Evolutionary conservation across 2,329 filamentous ascomycete genomes (phyloP).

Genomic region (Ophiostoma novo-ulmi): DNA sequence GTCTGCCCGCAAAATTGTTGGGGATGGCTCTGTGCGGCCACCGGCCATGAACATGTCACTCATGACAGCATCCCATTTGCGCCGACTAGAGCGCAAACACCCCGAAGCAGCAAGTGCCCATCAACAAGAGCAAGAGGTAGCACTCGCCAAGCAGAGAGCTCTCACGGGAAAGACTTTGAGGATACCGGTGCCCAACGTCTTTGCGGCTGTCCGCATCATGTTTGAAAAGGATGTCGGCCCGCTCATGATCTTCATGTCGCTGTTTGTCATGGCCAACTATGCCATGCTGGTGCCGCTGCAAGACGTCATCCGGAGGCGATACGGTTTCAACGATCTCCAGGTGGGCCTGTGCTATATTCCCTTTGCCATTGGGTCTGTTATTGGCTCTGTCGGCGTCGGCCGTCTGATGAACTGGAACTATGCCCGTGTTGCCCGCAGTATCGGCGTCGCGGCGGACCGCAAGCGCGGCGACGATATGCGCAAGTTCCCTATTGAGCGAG

Average conservation of each 20-base stretch:
- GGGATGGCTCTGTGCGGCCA: conserved; percentile 41
- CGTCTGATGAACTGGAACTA: conserved; percentile 59
- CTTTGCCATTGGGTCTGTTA: conserved; percentile 36
- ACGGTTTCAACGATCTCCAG: conserved; percentile 36
- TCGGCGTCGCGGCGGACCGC: conserved; percentile 46
- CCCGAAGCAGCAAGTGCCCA: conserved; percentile 24
- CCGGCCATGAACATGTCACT: conserved; percentile 30
- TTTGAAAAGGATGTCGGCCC: conserved; percentile 36
- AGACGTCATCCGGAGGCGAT: conserved; percentile 34
- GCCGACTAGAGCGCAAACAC: conserved; percentile 17
- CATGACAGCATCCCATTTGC: conserved; percentile 22
- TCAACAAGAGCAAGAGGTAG: conserved; percentile 19
- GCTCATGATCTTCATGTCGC: conserved; percentile 35
- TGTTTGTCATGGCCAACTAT: conserved; percentile 36
- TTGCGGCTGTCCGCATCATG: conserved; percentile 33
- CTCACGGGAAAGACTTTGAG: conserved; percentile 25
- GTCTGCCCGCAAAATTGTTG: conserved; percentile 42
- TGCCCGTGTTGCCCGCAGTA: conserved; percentile 44
- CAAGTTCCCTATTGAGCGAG: conserved; percentile 38
- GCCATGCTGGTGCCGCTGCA: conserved; percentile 35
- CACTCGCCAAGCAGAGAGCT: conserved; percentile 22
- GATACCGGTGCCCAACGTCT: conserved; percentile 33
- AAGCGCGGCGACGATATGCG: conserved; percentile 39
- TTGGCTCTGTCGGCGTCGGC: conserved; percentile 39
- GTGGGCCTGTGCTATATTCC: conserved; percentile 43